Base-by-base conservation (phyloP, 495 filamentous ascomycete species). In the Parachaetomium inaequale region DNA sequence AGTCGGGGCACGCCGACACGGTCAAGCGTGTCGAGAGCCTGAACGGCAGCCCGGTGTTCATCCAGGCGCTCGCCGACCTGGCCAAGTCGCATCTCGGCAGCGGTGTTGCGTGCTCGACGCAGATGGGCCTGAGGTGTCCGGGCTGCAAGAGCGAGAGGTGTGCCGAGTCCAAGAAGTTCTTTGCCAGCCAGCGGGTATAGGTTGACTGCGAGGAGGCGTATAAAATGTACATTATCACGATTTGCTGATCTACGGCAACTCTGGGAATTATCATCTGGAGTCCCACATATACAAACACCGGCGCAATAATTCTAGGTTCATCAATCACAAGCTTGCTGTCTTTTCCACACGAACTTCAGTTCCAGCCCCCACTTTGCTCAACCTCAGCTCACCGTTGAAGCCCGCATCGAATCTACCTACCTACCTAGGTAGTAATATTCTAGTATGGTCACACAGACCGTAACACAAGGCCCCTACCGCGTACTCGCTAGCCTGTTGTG, bases 81-180 rank as follows among this genome's bases (percentile, higher is more conserved):
- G 95, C 92, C 14, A 86, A 88, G 53, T 71, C 76, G 17, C 95
- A 99, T 75, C 70, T 99, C 53, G 75, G 84, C 59, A 88, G 84
- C 63, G 88, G 86, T 31, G 65, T 76, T n/a, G 77, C 84, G 49
- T 82, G 80, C 50, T 93, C 88, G 21, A 76, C 78, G 66, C 95
- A 98, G 78, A 93, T 98, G 90, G 85, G 84, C 4, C 75, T 99
- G 61, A 85, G 95, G 68, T 99, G 95, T 78, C 95, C 96, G 26
- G 91, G 90, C 23, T 99, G 95, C 77, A 91, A 83, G 70, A 97
- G 88, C 72, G 92, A 96, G 68, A 81, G 88, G 66, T 99, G 95
- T 76, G 68, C 86, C 68, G 92, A 90, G 75, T 90, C 91, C 59
- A 98, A 98, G 79, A 89, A 89, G 76, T 96, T 96, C 77, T 95